Conservation (phyloP, 2,329 filamentous ascomycete genomes). For the Arachnomyces sp. region DNA sequence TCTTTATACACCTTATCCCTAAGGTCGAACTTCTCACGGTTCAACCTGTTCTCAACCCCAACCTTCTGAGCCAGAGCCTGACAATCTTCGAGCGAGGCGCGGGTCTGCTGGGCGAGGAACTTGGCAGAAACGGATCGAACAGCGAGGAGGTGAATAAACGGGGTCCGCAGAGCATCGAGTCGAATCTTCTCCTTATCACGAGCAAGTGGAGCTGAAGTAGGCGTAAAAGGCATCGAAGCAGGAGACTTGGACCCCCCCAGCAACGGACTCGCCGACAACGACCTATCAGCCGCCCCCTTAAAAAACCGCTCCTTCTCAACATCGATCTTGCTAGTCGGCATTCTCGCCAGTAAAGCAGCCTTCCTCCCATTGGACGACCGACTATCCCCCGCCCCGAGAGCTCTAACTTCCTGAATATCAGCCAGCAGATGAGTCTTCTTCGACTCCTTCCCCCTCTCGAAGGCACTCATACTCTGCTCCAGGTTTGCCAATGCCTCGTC, state of each 20-base stretch:
- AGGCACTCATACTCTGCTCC: slow-evolving; percentile 51
- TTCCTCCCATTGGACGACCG: slow-evolving; percentile 23
- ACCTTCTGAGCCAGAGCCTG: slow-evolving; percentile 44
- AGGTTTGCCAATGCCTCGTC: slow-evolving; percentile 53
- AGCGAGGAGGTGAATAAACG: slow-evolving; percentile 47
- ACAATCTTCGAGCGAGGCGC: slow-evolving; percentile 42
- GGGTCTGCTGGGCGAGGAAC: slow-evolving; percentile 39
- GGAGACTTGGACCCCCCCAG: slow-evolving; percentile 30
- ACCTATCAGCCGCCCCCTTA: slow-evolving; percentile 27
- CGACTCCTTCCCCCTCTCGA: slow-evolving; percentile 53
- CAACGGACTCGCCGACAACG: slow-evolving; percentile 34
- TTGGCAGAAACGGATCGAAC: slow-evolving; percentile 41
- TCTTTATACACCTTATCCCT: slow-evolving; percentile 53
- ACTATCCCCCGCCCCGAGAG: slow-evolving; percentile 28
- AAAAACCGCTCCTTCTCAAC: slow-evolving; percentile 36
- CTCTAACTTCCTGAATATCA: slow-evolving; percentile 28
- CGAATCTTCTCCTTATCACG: slow-evolving; percentile 21
- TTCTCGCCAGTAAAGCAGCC: slow-evolving; percentile 22
- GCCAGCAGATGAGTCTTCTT: slow-evolving; percentile 42
- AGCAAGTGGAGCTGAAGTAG: slow-evolving; percentile 34
- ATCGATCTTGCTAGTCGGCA: slow-evolving; percentile 30
- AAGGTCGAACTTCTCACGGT: slow-evolving; percentile 45
- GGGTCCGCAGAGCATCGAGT: slow-evolving; percentile 37
- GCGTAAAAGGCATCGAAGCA: slow-evolving; percentile 28
- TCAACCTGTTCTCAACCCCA: slow-evolving; percentile 42